Conservation (phyloP, 495 filamentous ascomycete genomes). For the Neurospora discreta region DNA sequence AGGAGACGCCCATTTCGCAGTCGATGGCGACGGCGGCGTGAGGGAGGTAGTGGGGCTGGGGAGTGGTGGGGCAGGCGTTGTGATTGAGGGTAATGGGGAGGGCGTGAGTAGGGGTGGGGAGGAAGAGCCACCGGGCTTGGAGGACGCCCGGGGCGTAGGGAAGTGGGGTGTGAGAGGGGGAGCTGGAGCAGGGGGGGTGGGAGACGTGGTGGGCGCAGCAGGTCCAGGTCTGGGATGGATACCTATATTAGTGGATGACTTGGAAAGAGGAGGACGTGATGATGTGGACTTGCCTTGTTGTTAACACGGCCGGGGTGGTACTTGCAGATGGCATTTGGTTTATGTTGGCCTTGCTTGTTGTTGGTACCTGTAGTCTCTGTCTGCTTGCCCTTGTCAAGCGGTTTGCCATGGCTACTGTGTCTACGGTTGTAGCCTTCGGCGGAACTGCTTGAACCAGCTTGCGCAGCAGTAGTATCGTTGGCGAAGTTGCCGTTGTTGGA, state of each 20-base stretch:
- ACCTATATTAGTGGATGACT: no score
- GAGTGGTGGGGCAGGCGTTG: no score
- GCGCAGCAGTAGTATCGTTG: no score
- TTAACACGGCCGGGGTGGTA: neutral
- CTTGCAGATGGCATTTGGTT: neutral
- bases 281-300: neutral
- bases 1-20: slow-evolving; percentile 37
- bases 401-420: neutral
- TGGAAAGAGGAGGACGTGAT: no score
- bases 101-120: neutral
- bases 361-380: neutral
- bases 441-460: neutral
- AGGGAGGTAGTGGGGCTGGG: no score
- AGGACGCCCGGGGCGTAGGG: neutral
- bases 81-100: no score
- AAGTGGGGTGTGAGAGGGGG: neutral
- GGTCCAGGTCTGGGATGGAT: neutral
- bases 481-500: neutral
- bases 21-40: slow-evolving; percentile 36
- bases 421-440: neutral
- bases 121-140: slow-evolving; percentile 4
- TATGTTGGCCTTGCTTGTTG: neutral
- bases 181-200: neutral
- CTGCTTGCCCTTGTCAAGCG: neutral
- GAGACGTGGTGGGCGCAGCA: slow-evolving; percentile 1